phyloP scores from a whole-genome alignment of 2,329 filamentous ascomycete genomes.

The Thielaviopsis ethacetica region DNA sequence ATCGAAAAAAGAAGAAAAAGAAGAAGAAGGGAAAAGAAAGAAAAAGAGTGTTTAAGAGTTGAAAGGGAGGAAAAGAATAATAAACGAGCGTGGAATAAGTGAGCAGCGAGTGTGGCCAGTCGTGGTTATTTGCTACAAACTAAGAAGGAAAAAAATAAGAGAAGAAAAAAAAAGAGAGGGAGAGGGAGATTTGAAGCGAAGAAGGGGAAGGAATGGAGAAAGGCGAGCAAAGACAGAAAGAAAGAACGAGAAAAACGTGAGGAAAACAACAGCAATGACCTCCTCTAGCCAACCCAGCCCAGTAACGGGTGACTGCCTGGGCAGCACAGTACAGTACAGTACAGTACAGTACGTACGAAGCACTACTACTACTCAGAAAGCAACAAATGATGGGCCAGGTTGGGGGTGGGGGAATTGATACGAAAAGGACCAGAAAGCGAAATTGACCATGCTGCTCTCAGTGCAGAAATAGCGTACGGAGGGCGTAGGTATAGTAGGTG shows the following conservation, averaged over 20 bases:
- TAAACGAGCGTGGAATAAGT: too few relatives aligned
- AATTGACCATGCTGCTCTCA: constrained; percentile 8
- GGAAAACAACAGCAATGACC: not conserved
- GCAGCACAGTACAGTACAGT: too few relatives aligned
- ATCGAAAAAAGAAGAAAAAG: not conserved
- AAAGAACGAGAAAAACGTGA: constrained; percentile 5
- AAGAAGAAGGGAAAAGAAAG: not conserved
- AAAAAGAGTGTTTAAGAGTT: too few relatives aligned
- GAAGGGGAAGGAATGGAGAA: constrained; percentile 5
- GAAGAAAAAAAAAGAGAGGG: constrained; percentile 1
- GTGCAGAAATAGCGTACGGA: not conserved
- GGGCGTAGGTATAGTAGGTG: not conserved
- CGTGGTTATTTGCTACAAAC: too few relatives aligned
- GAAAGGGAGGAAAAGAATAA: too few relatives aligned
- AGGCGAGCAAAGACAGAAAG: not conserved
- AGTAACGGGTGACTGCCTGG: too few relatives aligned
- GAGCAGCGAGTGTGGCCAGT: too few relatives aligned
- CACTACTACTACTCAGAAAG: too few relatives aligned
- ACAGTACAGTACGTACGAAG: not conserved
- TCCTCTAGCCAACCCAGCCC: not conserved
- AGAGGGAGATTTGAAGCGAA: too few relatives aligned
- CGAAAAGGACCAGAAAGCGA: constrained; percentile 11
- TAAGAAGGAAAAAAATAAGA: not conserved
- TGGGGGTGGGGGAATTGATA: constrained; percentile 7
- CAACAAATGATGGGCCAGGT: not conserved